Percentiles rank a stretch among this genome's conserved stretches.
Conservation (phyloP, 1,284 basidiomycete species). For the Ustilago crameri region DNA sequence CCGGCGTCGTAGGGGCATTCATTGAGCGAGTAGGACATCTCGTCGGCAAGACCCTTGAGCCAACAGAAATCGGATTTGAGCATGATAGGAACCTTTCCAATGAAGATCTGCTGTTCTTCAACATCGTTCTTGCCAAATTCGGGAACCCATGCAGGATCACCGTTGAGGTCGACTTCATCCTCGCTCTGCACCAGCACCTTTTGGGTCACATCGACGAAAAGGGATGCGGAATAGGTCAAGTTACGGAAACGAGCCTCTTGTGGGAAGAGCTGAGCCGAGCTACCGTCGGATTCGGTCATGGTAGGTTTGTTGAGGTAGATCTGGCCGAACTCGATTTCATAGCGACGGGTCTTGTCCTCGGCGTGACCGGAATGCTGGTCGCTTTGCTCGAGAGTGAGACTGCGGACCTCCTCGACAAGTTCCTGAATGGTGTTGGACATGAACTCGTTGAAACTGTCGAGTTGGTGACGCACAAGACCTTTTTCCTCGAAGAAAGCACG, state of each 20-base stretch:
- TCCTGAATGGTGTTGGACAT: constrained; percentile 99
- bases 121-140: constrained; percentile 74
- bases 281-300: constrained; percentile 94
- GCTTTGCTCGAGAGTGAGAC: constrained; percentile 93
- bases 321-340: constrained; percentile 97
- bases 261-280: constrained; percentile 92
- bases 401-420: constrained; percentile 93
- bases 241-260: constrained; percentile 96
- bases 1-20: constrained; percentile 95
- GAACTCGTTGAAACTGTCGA: constrained; percentile 99
- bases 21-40: constrained; percentile 87
- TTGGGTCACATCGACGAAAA: constrained; percentile 97
- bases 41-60: constrained; percentile 80
- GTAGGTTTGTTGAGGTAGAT: constrained; percentile 95
- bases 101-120: constrained; percentile 82
- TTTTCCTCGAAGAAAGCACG: constrained; percentile 96
- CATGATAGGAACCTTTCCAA: constrained; percentile 99
- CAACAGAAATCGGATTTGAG: constrained; percentile 95
- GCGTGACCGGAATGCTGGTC: constrained; percentile 83
- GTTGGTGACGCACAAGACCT: constrained; percentile 95
- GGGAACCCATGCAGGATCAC: constrained; percentile 83
- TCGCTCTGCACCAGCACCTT: constrained; percentile 82
- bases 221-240: constrained; percentile 91
- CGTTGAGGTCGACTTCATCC: constrained; percentile 75
- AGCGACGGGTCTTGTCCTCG: constrained; percentile 77